A percentile compares a stretch with the other conserved stretches of the same genome.
These are phyloP conservation scores for Aspergillus fijiensis DNA, from an alignment of 2,329 filamentous ascomycete genomes.

Conservation along the genomic window DNA sequence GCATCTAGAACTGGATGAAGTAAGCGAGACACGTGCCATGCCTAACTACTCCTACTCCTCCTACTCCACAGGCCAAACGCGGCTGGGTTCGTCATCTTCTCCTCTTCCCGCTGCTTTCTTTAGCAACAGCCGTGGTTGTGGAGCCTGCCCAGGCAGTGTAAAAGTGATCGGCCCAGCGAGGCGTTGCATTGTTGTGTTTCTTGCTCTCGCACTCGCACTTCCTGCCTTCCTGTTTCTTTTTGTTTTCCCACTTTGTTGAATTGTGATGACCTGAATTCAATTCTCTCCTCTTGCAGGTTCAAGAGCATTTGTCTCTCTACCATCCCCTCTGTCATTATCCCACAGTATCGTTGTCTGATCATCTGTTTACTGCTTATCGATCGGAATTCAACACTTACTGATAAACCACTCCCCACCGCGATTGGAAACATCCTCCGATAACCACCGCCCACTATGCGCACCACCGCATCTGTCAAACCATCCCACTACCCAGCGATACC, in stretches of 20 bases:
- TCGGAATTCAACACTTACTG: background rate
- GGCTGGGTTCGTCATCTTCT: conserved; percentile 2
- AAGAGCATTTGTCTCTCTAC: background rate
- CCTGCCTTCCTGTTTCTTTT: background rate
- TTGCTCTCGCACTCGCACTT: background rate
- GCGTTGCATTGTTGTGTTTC: conserved; percentile 11
- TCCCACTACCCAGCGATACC: conserved; percentile 42
- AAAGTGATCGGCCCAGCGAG: conserved; percentile 15
- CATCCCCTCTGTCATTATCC: background rate
- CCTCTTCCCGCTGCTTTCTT: conserved; percentile 18
- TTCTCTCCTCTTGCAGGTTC: conserved; percentile 1
- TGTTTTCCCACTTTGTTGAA: background rate
- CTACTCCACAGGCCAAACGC: background rate
- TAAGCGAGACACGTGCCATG: background rate
- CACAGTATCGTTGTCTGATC: background rate
- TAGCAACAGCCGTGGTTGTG: conserved; percentile 23
- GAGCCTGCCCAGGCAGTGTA: conserved; percentile 3
- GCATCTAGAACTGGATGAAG: background rate
- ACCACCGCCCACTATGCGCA: conserved; percentile 27
- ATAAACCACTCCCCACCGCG: conserved; percentile 1
- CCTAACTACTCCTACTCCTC: too few relatives aligned
- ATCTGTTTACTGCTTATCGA: background rate
- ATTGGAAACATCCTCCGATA: background rate
- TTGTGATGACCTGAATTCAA: background rate
- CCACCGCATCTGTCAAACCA: conserved; percentile 32